These are phyloP conservation scores for Monilinia fructicola DNA, from an alignment of 2,329 filamentous ascomycete genomes.

Conservation along the genomic window DNA sequence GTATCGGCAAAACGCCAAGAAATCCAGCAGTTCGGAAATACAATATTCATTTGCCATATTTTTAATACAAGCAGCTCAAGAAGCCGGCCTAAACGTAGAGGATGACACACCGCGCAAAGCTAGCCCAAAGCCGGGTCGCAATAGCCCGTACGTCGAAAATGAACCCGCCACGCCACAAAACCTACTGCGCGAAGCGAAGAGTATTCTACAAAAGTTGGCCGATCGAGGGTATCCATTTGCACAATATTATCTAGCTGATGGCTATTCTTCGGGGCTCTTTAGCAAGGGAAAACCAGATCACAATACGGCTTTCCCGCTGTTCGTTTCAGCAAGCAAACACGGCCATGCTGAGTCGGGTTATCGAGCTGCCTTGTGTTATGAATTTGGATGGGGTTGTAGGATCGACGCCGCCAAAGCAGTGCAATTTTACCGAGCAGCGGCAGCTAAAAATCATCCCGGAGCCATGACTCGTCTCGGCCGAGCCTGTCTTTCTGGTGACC, in stretches of 20 bases:
- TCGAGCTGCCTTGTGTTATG: constrained; percentile 89
- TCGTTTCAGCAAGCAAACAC: constrained; percentile 91
- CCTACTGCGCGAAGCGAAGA: constrained; percentile 81
- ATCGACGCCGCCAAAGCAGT: constrained; percentile 89
- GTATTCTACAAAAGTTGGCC: constrained; percentile 81
- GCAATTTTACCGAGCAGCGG: constrained; percentile 86
- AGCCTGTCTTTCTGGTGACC: constrained; percentile 84
- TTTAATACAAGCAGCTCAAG: constrained; percentile 84
- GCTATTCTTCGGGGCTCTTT: constrained; percentile 90
- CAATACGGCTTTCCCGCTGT: constrained; percentile 87
- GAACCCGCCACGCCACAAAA: constrained; percentile 59
- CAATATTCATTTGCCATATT: constrained; percentile 97
- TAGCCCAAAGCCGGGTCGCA: constrained; percentile 49
- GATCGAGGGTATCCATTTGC: constrained; percentile 93
- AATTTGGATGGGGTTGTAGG: constrained; percentile 95
- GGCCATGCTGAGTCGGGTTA: constrained; percentile 96
- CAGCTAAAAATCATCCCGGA: constrained; percentile 91
- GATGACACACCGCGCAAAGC: constrained; percentile 29
- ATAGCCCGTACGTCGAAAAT: constrained; percentile 49
- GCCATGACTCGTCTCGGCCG: constrained; percentile 90
- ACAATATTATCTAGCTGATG: constrained; percentile 95
- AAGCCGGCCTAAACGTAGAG: constrained; percentile 61
- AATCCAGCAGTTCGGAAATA: constrained; percentile 84
- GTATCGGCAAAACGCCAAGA: constrained; percentile 96
- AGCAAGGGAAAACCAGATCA: constrained; percentile 93